These are phyloP conservation scores for Tephrocybe sp. DNA, from an alignment of 768 basidiomycete species.

Conservation along the genomic window DNA sequence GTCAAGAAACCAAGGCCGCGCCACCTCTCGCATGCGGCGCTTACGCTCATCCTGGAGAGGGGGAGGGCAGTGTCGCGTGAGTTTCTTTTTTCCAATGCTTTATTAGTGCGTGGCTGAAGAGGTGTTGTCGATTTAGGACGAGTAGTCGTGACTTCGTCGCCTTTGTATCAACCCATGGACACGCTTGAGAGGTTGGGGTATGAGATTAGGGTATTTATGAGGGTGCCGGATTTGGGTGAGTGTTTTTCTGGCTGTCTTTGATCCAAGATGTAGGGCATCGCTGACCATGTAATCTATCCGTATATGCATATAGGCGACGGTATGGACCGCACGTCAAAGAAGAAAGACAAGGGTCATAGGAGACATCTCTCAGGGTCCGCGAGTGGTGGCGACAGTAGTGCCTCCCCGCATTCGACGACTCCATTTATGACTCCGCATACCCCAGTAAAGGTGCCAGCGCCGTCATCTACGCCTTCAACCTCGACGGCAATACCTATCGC, in stretches of 20 bases:
- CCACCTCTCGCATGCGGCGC: conserved; percentile 73
- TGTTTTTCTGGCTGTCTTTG: neutral
- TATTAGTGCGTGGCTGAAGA: neutral
- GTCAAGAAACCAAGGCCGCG: neutral
- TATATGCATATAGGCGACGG: conserved; percentile 38
- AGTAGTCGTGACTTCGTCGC: conserved; percentile 78
- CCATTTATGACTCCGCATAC: neutral
- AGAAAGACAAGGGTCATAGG: conserved; percentile 13
- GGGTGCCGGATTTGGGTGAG: conserved; percentile 63
- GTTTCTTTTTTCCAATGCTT: conserved; percentile 13
- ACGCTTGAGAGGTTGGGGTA: conserved; percentile 71
- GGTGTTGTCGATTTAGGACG: conserved; percentile 32
- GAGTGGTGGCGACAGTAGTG: conserved; percentile 1
- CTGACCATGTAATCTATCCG: neutral
- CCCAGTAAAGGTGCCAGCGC: neutral
- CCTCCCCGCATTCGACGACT: neutral
- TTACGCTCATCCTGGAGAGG: conserved; percentile 77
- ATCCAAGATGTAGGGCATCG: no score
- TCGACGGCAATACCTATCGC: neutral
- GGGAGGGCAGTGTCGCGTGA: conserved; percentile 68
- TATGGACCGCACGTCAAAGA: conserved; percentile 44
- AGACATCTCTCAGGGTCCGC: conserved; percentile 13
- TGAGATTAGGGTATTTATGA: conserved; percentile 64
- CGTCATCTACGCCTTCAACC: neutral
- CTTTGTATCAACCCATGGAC: conserved; percentile 81